Base-by-base conservation (phyloP, 2,329 filamentous ascomycete genomes). In the Sclerotinia nivalis region DNA sequence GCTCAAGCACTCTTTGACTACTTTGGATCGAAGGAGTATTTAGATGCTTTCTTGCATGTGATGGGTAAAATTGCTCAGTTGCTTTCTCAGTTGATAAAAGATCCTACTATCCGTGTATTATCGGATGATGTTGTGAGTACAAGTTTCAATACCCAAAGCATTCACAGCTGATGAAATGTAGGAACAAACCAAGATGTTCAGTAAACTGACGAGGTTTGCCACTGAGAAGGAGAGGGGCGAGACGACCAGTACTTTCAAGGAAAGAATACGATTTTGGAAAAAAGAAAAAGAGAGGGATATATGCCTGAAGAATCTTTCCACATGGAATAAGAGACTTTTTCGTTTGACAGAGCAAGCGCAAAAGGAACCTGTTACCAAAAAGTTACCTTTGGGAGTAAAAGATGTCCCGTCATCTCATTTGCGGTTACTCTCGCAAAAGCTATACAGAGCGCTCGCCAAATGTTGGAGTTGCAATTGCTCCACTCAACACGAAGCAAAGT, bases 211-310 rank as follows among this genome's bases (percentile, higher is more conserved):
- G 22, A 12, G 7, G 13, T 62, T 62, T 18, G 60, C 60, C 31
- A 20, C 45, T 13, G 45, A 62, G n/a, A 62, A 45, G 15, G 28
- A 50, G 15, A 34, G 6, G 6, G 45, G 60, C 4, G 28, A 62
- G 3, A 49, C 43, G 9, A 15, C 12, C 2, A 62, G 60, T 37
- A 62, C 60, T 25, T 62, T 62, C 3, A 49, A 25, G 28, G 60
- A 62, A 61, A 47, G 60, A 25, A 62, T 50, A 62, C 28, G 60
- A 10, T 62, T 62, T 62, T 62, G 60, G 60, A 62, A 62, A n/a
- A 62, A 62, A n/a, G 60, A 50, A 34, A 62, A 62, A 13, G 60
- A 62, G 12, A 28, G 60, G 13, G 22, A 22, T 20, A 37, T 37
- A 25, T 62, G 60, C 45, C 45, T 62, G 28, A 62, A 62, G 25